Percentiles rank a stretch among this genome's conserved stretches.
Conservation (phyloP, 23 red algal species). For the Porphyridium purpureum region DNA sequence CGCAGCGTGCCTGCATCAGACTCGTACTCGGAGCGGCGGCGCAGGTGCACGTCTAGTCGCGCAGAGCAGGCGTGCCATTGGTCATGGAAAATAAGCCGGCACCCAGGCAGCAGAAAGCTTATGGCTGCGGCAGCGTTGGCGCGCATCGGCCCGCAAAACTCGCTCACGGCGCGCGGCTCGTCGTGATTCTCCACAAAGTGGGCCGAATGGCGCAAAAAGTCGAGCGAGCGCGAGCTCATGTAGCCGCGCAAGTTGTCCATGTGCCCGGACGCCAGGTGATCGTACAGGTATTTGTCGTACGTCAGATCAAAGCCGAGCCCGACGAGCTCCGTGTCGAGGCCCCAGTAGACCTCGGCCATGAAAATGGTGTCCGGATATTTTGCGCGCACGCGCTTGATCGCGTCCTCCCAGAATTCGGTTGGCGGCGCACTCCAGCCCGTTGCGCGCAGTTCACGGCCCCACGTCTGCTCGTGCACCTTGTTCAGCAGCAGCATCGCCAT, state of each 20-base stretch:
- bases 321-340: constrained; percentile 8
- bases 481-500: constrained; percentile 38
- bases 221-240: constrained; percentile 2
- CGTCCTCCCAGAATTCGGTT: constrained; percentile 25
- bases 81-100: constrained; percentile 18
- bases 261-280: constrained; percentile 5
- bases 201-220: constrained; percentile 11
- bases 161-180: constrained; percentile 13
- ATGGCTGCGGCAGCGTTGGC: constrained; percentile 19
- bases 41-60: too few relatives aligned
- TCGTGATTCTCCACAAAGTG: constrained; percentile 48
- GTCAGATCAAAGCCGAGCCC: constrained; percentile 30
- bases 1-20: too few relatives aligned
- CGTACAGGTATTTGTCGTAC: constrained; percentile 37
- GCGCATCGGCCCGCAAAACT: constrained; percentile 7
- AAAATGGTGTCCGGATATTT: constrained; percentile 10
- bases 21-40: too few relatives aligned
- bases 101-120: constrained; percentile 15
- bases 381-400: constrained; percentile 8
- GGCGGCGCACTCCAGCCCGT: not conserved
- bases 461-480: constrained; percentile 13
- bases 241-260: constrained; percentile 27
- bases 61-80: too few relatives aligned
- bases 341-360: constrained; percentile 40
- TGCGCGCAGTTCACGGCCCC: constrained; percentile 6